Evolutionary conservation across 306 rosid species (phyloP).

Genomic region (Quercus mongolica): DNA sequence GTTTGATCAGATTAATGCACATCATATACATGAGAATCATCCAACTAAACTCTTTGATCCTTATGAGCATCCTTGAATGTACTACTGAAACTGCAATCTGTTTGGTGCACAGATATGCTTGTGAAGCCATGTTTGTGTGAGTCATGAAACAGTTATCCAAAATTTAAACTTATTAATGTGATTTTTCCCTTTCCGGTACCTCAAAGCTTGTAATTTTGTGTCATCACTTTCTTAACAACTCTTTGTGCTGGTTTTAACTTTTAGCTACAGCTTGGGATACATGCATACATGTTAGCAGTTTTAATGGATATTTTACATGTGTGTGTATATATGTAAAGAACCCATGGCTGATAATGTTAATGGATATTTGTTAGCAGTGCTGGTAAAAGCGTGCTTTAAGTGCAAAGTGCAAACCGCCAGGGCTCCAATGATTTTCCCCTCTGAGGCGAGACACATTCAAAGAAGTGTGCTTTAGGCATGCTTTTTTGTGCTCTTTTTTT

Average conservation of each 20-base stretch:
- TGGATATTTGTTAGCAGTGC: background rate
- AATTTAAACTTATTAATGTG: background rate
- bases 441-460: too few species aligned
- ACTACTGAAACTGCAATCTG: background rate
- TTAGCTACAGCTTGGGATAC: background rate
- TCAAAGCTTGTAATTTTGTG: background rate
- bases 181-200: background rate
- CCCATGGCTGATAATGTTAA: background rate
- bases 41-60: background rate
- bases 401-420: too few species aligned
- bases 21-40: background rate
- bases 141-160: background rate
- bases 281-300: background rate
- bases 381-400: too few species aligned
- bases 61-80: background rate
- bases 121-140: background rate
- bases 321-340: background rate
- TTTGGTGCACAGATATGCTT: background rate
- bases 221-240: background rate
- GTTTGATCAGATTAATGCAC: slow-evolving; percentile 27
- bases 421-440: too few species aligned
- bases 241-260: background rate
- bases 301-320: background rate
- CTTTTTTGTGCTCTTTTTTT: too few species aligned
- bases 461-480: too few species aligned